Base-by-base conservation (phyloP, 2,329 filamentous ascomycete genomes). In the Cladophialophora exuberans region DNA sequence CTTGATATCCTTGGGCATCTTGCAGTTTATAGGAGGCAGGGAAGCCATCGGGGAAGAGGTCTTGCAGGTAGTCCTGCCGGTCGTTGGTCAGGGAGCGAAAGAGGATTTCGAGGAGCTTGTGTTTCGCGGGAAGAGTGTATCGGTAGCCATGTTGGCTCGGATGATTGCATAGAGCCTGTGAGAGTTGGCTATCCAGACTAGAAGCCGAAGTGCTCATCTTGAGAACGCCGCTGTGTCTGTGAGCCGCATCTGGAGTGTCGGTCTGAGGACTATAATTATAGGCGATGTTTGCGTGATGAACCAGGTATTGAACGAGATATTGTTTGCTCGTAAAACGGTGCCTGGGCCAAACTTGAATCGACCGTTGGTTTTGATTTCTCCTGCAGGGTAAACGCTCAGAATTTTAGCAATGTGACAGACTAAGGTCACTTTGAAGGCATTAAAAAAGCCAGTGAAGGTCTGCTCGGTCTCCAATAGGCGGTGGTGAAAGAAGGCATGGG, bases 1-100 rank as follows among this genome's bases (percentile, higher is more conserved):
- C 91, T 54, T 90, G 81, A n/a, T 90, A 90, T 15, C 92, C 93
- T 69, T 99, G 95, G 13, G 92, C 92, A 65, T 90, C 86, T 58
- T 88, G 83, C 33, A 99, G 78, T 72, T 88, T 94, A 81, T 92
- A 87, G 39, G 77, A 75, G 41, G 75, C 76, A 6, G 87, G 83
- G 35, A 80, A 81, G 10, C 90, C 90, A 35, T 87, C 78, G 1
- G 91, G 91, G 67, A 99, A 99, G 66, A 99, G 83, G 15, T 90
- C 80, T 45, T 80, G 79, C 68, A 97, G 79, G 66, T 92, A 86
- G 60, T 92, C 86, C 54, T 83, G 76, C 57, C 85, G 85, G 60
- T 89, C 85, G 57, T 85, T 87, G 26, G 90, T 89, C 65, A 99
- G 83, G 49, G 89, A 95, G 76, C 85, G 88, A 75, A 97, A 99